Base-by-base conservation (phyloP, 1,139 yeast genomes). In the Candida neerlandica region DNA sequence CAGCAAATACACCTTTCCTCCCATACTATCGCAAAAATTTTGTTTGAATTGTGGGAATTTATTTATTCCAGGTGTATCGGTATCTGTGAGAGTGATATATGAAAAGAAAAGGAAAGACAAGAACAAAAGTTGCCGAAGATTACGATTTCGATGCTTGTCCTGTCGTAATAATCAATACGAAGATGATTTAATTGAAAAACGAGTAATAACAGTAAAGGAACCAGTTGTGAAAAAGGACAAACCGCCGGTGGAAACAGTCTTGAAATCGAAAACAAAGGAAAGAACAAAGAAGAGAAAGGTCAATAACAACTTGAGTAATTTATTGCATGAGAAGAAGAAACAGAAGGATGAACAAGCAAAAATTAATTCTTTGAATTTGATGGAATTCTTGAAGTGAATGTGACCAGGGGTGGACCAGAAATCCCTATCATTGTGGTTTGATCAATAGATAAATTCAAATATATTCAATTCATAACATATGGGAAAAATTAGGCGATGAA, bases 11-110 rank as follows among this genome's bases (percentile, higher is more conserved):
- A 66, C 62, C 40, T 57, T 71, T 27, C 76, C 79, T 0, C 60
- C 58, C 0, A 32, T 50, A 7, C 48, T 57, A 48, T 50, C 55
- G 5, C 62, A 58, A 15, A 76, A 71, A 54, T 73, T 72, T 55
- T 83, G 88, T 55, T 58, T 63, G 1, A 57, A 59, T 14, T 82
- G 88, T 61, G 79, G 80, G 2, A 57, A 64, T 4, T 57, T 78
- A 3, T 65, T 69, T 44, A 65, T 82, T 1, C 80, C 85, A 0
- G 82, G 82, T 0, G 50, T 75, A 19, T 81, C 76, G 23, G 61
- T 73, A 23, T 58, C 32, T 59, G 60, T 57, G 23, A 45, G 58
- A 49, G 56, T 53, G 43, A 48, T 46, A 32, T 59, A 56, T 45
- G 49, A 43, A 5, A 45, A 45, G 12, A 57, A 54, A 44, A 49